Percentiles rank a stretch among this genome's conserved stretches.
Evolutionary conservation across 495 filamentous ascomycete genomes (phyloP).

Genomic region (Penicillium pancosmium): DNA sequence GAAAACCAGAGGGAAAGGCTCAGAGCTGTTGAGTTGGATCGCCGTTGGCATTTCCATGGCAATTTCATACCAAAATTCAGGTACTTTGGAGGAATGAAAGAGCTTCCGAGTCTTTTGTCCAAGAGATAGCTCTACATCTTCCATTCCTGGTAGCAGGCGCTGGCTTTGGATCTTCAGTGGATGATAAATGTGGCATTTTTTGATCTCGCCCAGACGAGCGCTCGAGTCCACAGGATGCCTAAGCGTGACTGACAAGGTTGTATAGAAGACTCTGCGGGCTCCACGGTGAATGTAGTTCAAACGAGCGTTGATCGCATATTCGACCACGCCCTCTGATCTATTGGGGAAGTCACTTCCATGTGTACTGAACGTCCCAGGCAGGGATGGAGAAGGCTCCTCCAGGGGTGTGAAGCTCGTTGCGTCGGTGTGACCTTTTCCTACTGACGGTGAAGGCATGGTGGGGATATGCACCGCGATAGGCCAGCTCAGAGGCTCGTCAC

Average conservation of each 20-base stretch:
- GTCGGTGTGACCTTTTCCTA: background rate
- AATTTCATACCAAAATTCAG: conserved; percentile 1
- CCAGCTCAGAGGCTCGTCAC: background rate
- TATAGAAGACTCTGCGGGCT: conserved; percentile 2
- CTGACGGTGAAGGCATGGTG: background rate
- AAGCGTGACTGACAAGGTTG: background rate
- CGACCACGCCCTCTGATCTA: background rate
- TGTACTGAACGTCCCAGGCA: background rate
- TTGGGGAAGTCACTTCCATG: background rate
- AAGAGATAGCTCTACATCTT: background rate
- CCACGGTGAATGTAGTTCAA: background rate
- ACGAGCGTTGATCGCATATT: background rate
- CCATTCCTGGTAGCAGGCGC: conserved; percentile 3
- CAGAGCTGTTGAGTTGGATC: conserved; percentile 13
- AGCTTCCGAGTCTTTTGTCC: background rate
- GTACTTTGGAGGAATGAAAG: background rate
- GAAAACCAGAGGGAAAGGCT: conserved; percentile 16
- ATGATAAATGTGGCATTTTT: background rate
- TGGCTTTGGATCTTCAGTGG: background rate
- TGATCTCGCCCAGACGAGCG: background rate
- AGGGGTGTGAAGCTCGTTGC: background rate
- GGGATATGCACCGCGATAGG: background rate
- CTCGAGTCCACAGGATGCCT: background rate
- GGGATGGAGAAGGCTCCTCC: background rate
- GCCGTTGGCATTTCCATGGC: background rate